Percentiles rank a stretch among this genome's conserved stretches.
These are phyloP conservation scores for Stagonosporopsis rhizophila DNA, from an alignment of 2,329 filamentous ascomycete species.

Conservation along the genomic window DNA sequence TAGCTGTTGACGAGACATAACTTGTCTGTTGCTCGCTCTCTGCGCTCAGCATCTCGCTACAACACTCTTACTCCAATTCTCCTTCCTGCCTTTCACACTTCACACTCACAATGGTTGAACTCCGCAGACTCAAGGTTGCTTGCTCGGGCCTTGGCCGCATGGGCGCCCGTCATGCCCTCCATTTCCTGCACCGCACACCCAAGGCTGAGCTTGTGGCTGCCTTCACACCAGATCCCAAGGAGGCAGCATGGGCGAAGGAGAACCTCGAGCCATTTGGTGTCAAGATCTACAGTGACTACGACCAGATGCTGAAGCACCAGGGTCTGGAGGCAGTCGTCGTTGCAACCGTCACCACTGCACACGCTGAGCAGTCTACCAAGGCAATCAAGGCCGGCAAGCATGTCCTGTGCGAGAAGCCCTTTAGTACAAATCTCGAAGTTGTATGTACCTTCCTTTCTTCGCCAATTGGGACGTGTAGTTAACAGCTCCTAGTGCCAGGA, in stretches of 20 bases:
- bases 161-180: slow-evolving; percentile 57
- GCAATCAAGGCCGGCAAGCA: slow-evolving; percentile 63
- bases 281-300: slow-evolving; percentile 61
- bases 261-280: slow-evolving; percentile 61
- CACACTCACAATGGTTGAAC: slow-evolving; percentile 38
- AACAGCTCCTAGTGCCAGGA: slow-evolving; percentile 59
- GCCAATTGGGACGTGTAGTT: neutral
- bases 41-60: slow-evolving; percentile 2
- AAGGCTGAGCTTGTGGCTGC: slow-evolving; percentile 57
- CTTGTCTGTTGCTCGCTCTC: slow-evolving; percentile 1
- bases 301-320: slow-evolving; percentile 64
- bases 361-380: slow-evolving; percentile 64
- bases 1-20: slow-evolving; percentile 2
- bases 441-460: slow-evolving; percentile 49
- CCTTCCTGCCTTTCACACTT: neutral
- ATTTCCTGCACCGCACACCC: slow-evolving; percentile 56
- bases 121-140: slow-evolving; percentile 54
- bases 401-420: slow-evolving; percentile 67
- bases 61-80: neutral
- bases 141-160: slow-evolving; percentile 59
- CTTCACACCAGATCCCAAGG: slow-evolving; percentile 53
- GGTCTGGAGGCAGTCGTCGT: slow-evolving; percentile 64
- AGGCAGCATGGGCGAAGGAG: slow-evolving; percentile 57
- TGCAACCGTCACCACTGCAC: slow-evolving; percentile 62
- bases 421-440: slow-evolving; percentile 65